Percentiles rank a stretch among this genome's conserved stretches.
These are phyloP conservation scores for Candida labiduridarum DNA, from an alignment of 1,139 yeast genomes.

Conservation along the genomic window DNA sequence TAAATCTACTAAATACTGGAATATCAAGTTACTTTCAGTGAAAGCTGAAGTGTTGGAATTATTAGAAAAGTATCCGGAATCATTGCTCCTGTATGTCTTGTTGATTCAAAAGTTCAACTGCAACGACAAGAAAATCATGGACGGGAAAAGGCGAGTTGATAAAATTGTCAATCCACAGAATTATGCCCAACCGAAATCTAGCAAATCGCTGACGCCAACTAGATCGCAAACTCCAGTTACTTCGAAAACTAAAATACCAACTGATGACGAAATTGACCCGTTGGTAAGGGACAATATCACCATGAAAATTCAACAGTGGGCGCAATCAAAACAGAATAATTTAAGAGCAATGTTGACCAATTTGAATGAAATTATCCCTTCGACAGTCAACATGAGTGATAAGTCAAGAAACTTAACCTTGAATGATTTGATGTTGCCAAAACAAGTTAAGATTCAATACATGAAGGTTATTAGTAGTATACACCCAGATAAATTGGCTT, in stretches of 20 bases:
- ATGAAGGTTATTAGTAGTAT: constrained; percentile 93
- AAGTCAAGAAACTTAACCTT: constrained; percentile 33
- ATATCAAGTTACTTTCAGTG: constrained; percentile 67
- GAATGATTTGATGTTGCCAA: constrained; percentile 84
- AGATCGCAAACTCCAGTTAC: constrained; percentile 8
- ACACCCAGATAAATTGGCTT: constrained; percentile 86
- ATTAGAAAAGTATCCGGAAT: constrained; percentile 66
- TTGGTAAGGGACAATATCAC: constrained; percentile 17
- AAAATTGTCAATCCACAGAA: constrained; percentile 58
- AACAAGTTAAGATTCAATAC: constrained; percentile 82
- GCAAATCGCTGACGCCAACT: constrained; percentile 19
- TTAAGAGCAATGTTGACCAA: constrained; percentile 73
- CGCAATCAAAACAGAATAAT: constrained; percentile 73
- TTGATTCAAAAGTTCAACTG: constrained; percentile 67
- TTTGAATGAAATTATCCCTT: constrained; percentile 61
- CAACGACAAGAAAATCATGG: constrained; percentile 65
- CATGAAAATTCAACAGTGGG: constrained; percentile 51
- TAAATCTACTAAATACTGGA: constrained; percentile 68
- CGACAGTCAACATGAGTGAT: constrained; percentile 53
- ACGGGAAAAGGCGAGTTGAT: constrained; percentile 80
- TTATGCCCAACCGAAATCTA: constrained; percentile 13
- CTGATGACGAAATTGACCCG: constrained; percentile 35
- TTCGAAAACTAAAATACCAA: constrained; percentile 26
- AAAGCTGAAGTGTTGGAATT: constrained; percentile 86
- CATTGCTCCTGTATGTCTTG: constrained; percentile 61